Conservation (phyloP, 164 flowering plant species). For the Amborella trichopoda region DNA sequence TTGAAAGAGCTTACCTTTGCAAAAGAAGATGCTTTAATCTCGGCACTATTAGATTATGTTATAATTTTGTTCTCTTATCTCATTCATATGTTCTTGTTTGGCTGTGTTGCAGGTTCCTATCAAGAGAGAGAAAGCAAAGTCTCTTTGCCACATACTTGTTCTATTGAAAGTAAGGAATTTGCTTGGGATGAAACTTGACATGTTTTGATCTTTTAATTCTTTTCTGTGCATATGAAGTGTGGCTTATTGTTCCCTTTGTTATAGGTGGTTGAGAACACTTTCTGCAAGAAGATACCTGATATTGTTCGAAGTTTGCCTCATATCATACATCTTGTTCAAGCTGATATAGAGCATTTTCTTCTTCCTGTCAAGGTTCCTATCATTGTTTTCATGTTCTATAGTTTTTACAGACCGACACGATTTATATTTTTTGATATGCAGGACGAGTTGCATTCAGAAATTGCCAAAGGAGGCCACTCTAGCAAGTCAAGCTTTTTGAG, state of each 20-base stretch:
- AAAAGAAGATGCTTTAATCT: too few species aligned
- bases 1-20: too few species aligned
- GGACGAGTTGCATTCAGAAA: constrained; percentile 11
- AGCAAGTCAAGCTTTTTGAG: constrained; percentile 16
- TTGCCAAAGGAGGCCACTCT: constrained; percentile 12
- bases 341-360: constrained; percentile 14
- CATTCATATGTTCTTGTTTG: not conserved
- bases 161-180: constrained; percentile 18
- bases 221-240: not conserved
- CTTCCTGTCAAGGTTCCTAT: constrained; percentile 13
- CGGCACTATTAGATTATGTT: too few species aligned
- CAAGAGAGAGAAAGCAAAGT: constrained; percentile 17
- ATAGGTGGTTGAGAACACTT: constrained; percentile 16
- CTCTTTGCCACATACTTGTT: constrained; percentile 19
- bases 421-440: constrained; percentile 1
- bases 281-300: constrained; percentile 16
- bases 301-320: constrained; percentile 22
- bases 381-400: not conserved
- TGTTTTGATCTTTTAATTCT: not conserved
- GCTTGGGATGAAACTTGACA: too few species aligned
- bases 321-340: constrained; percentile 15
- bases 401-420: not conserved
- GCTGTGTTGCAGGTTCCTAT: constrained; percentile 16
- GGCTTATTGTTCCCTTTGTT: constrained; percentile 1
- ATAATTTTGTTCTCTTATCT: too few species aligned